A percentile compares a stretch with the other conserved stretches of the same genome.
These are phyloP conservation scores for Phytopythium litorale DNA, from an alignment of 352 stramenopile genomes.

Conservation along the genomic window DNA sequence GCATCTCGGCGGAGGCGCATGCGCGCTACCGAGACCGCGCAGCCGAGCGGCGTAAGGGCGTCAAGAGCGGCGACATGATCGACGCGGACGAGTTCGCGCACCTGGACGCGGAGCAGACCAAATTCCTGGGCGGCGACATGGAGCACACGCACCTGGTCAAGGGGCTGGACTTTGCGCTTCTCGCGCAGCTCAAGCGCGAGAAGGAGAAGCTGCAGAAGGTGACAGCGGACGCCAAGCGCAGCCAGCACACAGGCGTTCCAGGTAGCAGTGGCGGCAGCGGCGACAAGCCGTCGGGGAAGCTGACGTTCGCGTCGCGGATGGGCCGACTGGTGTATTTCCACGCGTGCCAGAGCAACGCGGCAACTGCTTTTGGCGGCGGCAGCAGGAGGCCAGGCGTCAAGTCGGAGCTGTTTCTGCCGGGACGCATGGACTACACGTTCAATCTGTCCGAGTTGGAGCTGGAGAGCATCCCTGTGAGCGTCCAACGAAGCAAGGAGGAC, in stretches of 20 bases:
- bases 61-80: constrained; percentile 28
- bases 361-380: constrained; percentile 1
- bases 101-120: constrained; percentile 71
- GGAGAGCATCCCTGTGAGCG: constrained; percentile 51
- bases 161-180: constrained; percentile 83
- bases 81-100: constrained; percentile 49
- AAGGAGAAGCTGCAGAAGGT: constrained; percentile 48
- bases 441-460: constrained; percentile 32
- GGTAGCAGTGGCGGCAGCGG: no score
- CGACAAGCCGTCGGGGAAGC: constrained; percentile 13
- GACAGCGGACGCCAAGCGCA: constrained; percentile 20
- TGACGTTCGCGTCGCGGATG: constrained; percentile 59
- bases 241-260: constrained; percentile 12
- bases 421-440: constrained; percentile 77
- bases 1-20: not conserved
- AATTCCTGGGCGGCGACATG: constrained; percentile 80
- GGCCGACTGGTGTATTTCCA: constrained; percentile 65
- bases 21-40: constrained; percentile 59
- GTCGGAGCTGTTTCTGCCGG: constrained; percentile 70
- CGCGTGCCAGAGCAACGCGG: constrained; percentile 37
- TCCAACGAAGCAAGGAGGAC: constrained; percentile 75
- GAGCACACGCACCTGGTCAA: constrained; percentile 89
- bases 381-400: constrained; percentile 10
- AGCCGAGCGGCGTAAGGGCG: constrained; percentile 48
- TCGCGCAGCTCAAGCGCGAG: constrained; percentile 83